Evolutionary conservation across 768 basidiomycete species (phyloP).

Genomic region (Tricholoma furcatifolium): DNA sequence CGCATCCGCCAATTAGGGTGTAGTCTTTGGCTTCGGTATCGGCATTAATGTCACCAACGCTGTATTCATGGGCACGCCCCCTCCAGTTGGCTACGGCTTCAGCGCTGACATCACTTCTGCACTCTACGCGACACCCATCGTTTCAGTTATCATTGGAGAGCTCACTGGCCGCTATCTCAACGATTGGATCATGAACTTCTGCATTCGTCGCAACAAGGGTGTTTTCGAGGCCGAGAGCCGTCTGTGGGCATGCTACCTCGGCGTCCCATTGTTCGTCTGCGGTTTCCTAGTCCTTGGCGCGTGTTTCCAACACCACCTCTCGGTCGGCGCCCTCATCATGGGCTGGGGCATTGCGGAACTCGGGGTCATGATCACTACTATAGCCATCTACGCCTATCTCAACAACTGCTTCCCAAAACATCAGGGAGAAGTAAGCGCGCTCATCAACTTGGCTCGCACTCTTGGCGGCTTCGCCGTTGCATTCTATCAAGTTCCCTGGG

Average conservation of each 20-base stretch:
- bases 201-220: conserved; percentile 49
- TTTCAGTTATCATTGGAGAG: conserved; percentile 54
- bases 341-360: conserved; percentile 68
- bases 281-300: conserved; percentile 62
- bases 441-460: conserved; percentile 55
- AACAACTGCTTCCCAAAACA: conserved; percentile 26
- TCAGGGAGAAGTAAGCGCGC: conserved; percentile 62
- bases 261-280: conserved; percentile 55
- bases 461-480: conserved; percentile 64
- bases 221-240: conserved; percentile 62
- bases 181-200: conserved; percentile 48
- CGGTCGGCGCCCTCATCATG: conserved; percentile 54
- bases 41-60: conserved; percentile 68
- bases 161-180: conserved; percentile 51
- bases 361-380: conserved; percentile 58
- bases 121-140: conserved; percentile 55
- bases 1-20: conserved; percentile 29
- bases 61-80: conserved; percentile 58
- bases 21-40: conserved; percentile 63
- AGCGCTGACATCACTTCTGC: conserved; percentile 49
- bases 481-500: conserved; percentile 69
- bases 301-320: conserved; percentile 50
- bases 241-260: conserved; percentile 63
- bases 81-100: conserved; percentile 55
- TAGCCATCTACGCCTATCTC: conserved; percentile 52